Evolutionary conservation across 164 flowering plant genomes (phyloP), one percentile per base, ranked within the genome.

Genomic region (Stephania cephalantha): DNA sequence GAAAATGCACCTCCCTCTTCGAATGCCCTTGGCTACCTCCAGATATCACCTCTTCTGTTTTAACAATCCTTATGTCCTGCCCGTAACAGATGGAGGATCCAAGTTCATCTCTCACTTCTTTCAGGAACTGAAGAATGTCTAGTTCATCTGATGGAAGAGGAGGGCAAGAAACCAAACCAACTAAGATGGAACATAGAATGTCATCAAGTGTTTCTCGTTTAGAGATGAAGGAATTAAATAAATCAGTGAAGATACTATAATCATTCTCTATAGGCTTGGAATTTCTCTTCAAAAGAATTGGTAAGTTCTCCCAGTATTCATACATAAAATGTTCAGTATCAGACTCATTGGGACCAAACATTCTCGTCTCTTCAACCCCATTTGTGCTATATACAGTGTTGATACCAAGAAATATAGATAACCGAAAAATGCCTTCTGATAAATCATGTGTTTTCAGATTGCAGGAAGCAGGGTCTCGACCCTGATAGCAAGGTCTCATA

Each of bases 401-500:
- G 44, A 74, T 75, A 72, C 25, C 52, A 35, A 20, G 79, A 75
- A 72, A 72, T 20, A 87, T 79, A 35, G 90, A 85, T n/a, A 92
- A 89, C 85, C 93, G 85, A 77, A 90, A 92, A 74, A 90, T 82
- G 77, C 84, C 83, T 84, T 88, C 93, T 45, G 90, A 89, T 80
- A 92, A 67, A 65, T 83, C 81, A 70, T 77, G 76, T 9, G 73
- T 45, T 53, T 74, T 80, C 15, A 83, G 70, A 53, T 77, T 83
- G 77, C 83, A 80, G 6, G 68, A 9, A 73, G n/a, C 70, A 12
- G 48, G 45, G 15, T 75, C 9, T 53, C 42, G 65, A 46, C 31
- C 79, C 73, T 74, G 67, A 18, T 18, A 10, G 69, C 67, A 74
- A 13, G 69, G 70, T 53, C 65, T 6, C 67, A 66, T 13, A 31